Evolutionary conservation across 148 eudicot genomes (phyloP), one percentile per base, ranked within the genome.

Genomic region (Silene uniflora): DNA sequence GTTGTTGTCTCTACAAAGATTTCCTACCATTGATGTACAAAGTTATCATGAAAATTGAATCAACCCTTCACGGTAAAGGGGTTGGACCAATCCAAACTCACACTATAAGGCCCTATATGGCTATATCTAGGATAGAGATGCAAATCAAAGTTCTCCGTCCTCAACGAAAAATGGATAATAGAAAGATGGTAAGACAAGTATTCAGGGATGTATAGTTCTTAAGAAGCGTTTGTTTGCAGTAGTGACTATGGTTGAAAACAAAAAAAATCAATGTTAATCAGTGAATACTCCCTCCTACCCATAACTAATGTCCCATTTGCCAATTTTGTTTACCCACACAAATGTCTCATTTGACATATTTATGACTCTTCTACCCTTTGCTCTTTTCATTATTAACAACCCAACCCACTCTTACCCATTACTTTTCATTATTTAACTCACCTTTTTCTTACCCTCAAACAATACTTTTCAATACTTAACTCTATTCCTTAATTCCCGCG

Each of bases 1-100:
- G 71, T 69, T 70, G 84, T 71, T 60, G 76, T 80, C 72, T 82
- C 87, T 67, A 75, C 77, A 71, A 81, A 64, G 54, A 80, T 84
- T 52, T 84, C 86, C 79, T 82, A 77, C 76, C 17, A 75, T 66
- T 47, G 22, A 71, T 10, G 16, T n/a, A 12, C 73, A 32, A 76
- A 72, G 61, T 65, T 58, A 60, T 72, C 55, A 80, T 25, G 16
- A 5, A 55, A 23, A 49, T 4, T 69, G 22, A 24, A 68, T 24
- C 46, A 63, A 52, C n/a, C 49, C 17, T 27, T 18, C 52, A 60
- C 4, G 59, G 58, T 67, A 19, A 25, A 47, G 12, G 58, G 19
- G 10, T 18, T 55, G 54, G 17, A 68, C 23, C 47, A n/a, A 21
- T 19, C 11, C 23, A 22, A 46, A n/a, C 19, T 32, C 69, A 29